A percentile compares a stretch with the other conserved stretches of the same genome.
Conservation (phyloP, 2,329 filamentous ascomycete species). For the Botrytis deweyae region DNA sequence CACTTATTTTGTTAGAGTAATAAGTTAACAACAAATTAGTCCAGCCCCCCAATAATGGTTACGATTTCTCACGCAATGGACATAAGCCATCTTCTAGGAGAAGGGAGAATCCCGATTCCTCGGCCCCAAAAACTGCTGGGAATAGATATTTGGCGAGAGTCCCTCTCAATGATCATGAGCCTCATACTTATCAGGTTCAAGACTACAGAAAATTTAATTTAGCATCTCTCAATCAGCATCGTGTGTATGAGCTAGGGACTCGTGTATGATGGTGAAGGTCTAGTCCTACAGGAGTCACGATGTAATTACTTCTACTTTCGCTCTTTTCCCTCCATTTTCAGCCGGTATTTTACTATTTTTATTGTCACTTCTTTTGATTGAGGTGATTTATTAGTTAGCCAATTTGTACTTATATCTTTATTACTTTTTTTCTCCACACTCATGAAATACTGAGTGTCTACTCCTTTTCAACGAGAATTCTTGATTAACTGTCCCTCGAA, state of each 20-base stretch:
- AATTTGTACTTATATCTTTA: background rate
- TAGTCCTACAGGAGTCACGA: too few species aligned
- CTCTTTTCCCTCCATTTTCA: background rate
- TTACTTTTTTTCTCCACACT: too few species aligned
- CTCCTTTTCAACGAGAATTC: background rate
- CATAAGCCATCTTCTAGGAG: background rate
- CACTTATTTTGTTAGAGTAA: background rate
- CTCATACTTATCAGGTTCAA: background rate
- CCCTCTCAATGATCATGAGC: background rate
- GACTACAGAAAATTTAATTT: background rate
- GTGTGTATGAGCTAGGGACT: background rate
- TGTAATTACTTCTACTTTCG: background rate
- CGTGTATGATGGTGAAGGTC: background rate
- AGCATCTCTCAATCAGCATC: background rate
- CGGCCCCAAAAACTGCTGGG: too few species aligned
- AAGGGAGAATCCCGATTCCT: background rate
- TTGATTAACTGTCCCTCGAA: background rate
- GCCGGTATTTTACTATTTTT: background rate
- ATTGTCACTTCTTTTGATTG: background rate
- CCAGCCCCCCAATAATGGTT: too few species aligned
- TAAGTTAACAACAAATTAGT: background rate
- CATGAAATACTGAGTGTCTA: too few species aligned
- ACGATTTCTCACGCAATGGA: background rate
- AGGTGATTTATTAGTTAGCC: background rate
- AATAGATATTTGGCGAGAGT: background rate